Evolutionary conservation across 345 rosid genomes (phyloP), one percentile per base, ranked within the genome.

Genomic region (Ricinus communis): DNA sequence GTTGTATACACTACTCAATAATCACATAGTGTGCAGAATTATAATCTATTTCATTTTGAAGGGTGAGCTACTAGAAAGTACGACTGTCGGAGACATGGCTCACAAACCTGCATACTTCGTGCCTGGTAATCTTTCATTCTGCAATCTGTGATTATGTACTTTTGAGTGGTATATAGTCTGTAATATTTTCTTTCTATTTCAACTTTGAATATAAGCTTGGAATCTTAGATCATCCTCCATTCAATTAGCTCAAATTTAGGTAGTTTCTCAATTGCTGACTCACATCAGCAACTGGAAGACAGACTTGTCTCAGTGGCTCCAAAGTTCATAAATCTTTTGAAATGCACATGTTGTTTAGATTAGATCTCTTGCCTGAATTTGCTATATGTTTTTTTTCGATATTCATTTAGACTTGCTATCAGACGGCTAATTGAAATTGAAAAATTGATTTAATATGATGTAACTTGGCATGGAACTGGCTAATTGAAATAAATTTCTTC

Each of bases 101-200:
- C 99, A 95, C 73, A 95, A 93, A 72, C 99, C 99, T 71, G 96
- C 99, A 41, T 95, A 87, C 80, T 95, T 90, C 36, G 98, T 95
- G 64, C 99, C 99, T 7, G 97, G 98, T 93, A 93, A 85, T 60
- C 49, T 75, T 65, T 55, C 52, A 16, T 61, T 77, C 19, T 53
- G 25, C 8, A 69, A 31, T 9, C 50, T 21, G 11, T 46, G 38
- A 18, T 64, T 16, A 10, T 47, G 10, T 15, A 24, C 15, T 45
- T 64, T 64, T 25, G 2, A 7, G 53, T 27, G 8, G 5, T 45
- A 25, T 64, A n/a, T n/a, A n/a, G 8, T 13, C 51, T 52, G 25
- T 30, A 30, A 5, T 2, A 10, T 10, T 66, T 66, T 30, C 4
- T 33, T 28, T 21, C 28, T 30, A 19, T 27, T 65, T 28, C 38